phyloP scores from a whole-genome alignment of 176 grass and related monocot genomes.

The Eragrostis nindensis region DNA sequence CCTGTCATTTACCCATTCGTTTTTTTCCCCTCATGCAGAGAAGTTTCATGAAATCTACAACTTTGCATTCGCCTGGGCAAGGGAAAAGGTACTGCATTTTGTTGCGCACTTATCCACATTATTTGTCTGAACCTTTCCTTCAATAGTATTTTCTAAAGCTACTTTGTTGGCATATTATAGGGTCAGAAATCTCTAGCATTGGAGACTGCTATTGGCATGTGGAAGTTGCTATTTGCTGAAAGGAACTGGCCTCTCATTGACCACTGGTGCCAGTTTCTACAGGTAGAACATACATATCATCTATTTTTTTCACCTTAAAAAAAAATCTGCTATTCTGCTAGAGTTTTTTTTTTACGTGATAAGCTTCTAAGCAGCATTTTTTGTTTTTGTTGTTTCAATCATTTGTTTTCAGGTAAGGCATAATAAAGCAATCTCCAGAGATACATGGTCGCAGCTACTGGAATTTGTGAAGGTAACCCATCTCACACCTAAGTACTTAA shows the following conservation, averaged over 20 bases:
- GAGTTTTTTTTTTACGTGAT: neutral
- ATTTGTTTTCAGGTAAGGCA: conserved; percentile 68
- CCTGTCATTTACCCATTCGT: conserved; percentile 27
- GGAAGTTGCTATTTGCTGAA: conserved; percentile 77
- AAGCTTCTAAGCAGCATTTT: neutral
- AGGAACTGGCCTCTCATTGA: conserved; percentile 83
- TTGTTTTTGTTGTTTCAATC: conserved; percentile 2
- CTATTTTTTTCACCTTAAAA: neutral
- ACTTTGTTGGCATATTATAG: conserved; percentile 45
- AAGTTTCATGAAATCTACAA: conserved; percentile 94
- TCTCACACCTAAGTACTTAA: neutral
- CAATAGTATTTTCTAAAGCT: conserved; percentile 9
- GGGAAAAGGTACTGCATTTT: conserved; percentile 68
- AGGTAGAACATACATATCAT: conserved; percentile 45
- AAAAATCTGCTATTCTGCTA: no score
- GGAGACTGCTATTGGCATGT: conserved; percentile 93
- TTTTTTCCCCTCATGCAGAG: conserved; percentile 61
- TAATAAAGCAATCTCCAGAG: conserved; percentile 91
- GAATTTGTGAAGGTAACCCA: conserved; percentile 83
- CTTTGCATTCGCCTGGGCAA: conserved; percentile 91
- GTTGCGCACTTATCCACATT: neutral
- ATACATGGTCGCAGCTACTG: conserved; percentile 89
- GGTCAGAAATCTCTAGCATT: conserved; percentile 87
- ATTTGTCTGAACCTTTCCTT: neutral
- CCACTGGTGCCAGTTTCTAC: conserved; percentile 87